Evolutionary conservation across 306 rosid species (phyloP), one percentile per base, ranked within the genome.

Genomic region (Inga oerstediana): DNA sequence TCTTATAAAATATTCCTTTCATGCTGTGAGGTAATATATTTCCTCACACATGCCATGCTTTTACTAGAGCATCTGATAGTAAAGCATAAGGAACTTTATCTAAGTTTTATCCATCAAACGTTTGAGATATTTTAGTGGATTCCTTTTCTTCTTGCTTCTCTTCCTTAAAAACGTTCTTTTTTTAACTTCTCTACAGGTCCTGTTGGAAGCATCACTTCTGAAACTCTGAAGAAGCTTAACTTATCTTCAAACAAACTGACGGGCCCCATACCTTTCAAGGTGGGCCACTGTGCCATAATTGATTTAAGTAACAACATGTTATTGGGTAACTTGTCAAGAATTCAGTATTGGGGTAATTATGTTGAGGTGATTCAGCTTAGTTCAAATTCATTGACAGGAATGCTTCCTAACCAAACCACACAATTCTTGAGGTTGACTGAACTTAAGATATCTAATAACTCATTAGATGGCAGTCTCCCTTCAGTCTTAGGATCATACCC

Each of bases 271-370:
- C 98, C 98, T 78, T 78, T 88, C 77, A 88, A 6, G 62, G 85
- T 92, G 65, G 93, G 94, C 15, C 92, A 85, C 52, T 93, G 98
- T 79, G 76, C 90, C 58, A 62, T 83, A 73, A 32, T 93, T 80
- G 98, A 93, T 83, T 86, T 93, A 78, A 92, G 98, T 79, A 92
- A 92, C 59, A 93, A 93, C 81, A 84, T 61, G 84, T 83, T 93
- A 44, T 90, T 89, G 1, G 97, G 94, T 56, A 75, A 90, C 76
- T 27, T 93, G 75, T 89, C 93, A 35, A 88, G 91, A 88, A 88
- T 92, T 80, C 88, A 73, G 73, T 82, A 86, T 82, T 93, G 98
- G 98, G 97, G 97, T 46, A 90, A 92, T 85, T 86, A 92, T 86
- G 89, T 92, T 9, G 93, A 93, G 86, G 89, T 90, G 65, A 84